Percentiles rank a stretch among this genome's conserved stretches.
Conservation (phyloP, 768 basidiomycete genomes). For the Nidularia sp. region DNA sequence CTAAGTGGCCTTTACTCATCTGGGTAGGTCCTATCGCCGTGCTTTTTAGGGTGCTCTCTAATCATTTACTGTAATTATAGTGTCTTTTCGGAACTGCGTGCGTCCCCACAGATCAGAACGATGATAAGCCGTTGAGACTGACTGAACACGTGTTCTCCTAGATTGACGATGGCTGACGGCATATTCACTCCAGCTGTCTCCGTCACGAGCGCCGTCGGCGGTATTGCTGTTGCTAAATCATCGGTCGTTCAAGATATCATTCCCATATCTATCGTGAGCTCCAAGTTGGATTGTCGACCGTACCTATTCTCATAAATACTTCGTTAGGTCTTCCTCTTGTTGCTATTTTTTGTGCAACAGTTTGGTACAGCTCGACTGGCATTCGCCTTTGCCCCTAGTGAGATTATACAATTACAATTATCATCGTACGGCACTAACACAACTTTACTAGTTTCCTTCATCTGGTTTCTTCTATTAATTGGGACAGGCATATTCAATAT, state of each 20-base stretch:
- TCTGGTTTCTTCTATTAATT: slow-evolving; percentile 53
- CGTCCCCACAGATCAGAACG: slow-evolving; percentile 3
- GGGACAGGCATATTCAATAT: slow-evolving; percentile 58
- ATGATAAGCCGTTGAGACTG: too few relatives aligned
- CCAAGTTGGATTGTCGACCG: too few relatives aligned
- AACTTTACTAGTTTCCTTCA: slow-evolving; percentile 34
- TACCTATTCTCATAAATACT: not conserved
- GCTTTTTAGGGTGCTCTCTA: not conserved
- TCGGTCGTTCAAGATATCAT: slow-evolving; percentile 40
- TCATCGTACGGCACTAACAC: too few relatives aligned
- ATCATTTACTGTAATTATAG: slow-evolving; percentile 19
- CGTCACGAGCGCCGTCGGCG: slow-evolving; percentile 62
- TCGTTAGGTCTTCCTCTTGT: slow-evolving; percentile 45
- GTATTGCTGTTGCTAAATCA: slow-evolving; percentile 61
- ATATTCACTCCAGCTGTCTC: slow-evolving; percentile 68
- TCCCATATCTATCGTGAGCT: slow-evolving; percentile 55
- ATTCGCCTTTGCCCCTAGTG: slow-evolving; percentile 51
- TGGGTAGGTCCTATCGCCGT: slow-evolving; percentile 38
- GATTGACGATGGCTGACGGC: slow-evolving; percentile 65
- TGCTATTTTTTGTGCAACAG: slow-evolving; percentile 54
- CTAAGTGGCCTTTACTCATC: slow-evolving; percentile 48
- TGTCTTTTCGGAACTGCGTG: slow-evolving; percentile 57
- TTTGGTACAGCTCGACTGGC: slow-evolving; percentile 55
- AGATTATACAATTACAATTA: slow-evolving; percentile 4
- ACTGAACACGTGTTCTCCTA: slow-evolving; percentile 5